Conservation (phyloP, 441 rosid genomes). For the Gossypium trilobum region DNA sequence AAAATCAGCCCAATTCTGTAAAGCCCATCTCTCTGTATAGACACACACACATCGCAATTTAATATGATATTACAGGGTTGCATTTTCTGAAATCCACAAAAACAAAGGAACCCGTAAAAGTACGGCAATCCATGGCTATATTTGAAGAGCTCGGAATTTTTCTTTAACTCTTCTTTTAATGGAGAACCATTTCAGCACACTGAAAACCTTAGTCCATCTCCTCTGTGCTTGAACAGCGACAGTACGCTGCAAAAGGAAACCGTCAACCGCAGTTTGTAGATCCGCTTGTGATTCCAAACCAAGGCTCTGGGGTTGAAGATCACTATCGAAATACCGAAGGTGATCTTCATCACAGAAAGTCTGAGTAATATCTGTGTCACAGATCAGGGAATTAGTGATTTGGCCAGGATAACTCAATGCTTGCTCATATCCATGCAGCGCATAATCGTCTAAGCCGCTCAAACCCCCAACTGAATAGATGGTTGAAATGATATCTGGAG, state of each 20-base stretch:
- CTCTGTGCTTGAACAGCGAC: conserved; percentile 46
- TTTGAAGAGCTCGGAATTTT: conserved; percentile 25
- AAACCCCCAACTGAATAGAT: conserved; percentile 38
- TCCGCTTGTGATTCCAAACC: conserved; percentile 48
- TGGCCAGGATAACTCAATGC: conserved; percentile 40
- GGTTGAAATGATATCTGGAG: conserved; percentile 57
- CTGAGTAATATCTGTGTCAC: conserved; percentile 50
- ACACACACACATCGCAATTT: too few relatives aligned
- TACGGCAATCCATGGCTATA: conserved; percentile 12
- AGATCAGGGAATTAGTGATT: conserved; percentile 35
- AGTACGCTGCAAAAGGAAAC: conserved; percentile 37
- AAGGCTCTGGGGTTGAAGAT: conserved; percentile 34
- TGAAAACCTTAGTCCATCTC: conserved; percentile 79
- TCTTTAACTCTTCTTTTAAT: conserved; percentile 47
- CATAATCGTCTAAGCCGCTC: conserved; percentile 49
- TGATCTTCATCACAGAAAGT: conserved; percentile 63
- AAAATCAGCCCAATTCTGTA: too few relatives aligned
- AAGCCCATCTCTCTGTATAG: too few relatives aligned
- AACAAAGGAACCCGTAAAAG: background rate
- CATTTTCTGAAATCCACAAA: conserved; percentile 2
- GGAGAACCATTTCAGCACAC: conserved; percentile 70
- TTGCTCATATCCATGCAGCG: conserved; percentile 45
- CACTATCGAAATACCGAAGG: conserved; percentile 42
- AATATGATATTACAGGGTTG: background rate
- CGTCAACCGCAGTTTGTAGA: conserved; percentile 45